Conservation (phyloP, 2,329 filamentous ascomycete genomes). For the Alternaria dauci region DNA sequence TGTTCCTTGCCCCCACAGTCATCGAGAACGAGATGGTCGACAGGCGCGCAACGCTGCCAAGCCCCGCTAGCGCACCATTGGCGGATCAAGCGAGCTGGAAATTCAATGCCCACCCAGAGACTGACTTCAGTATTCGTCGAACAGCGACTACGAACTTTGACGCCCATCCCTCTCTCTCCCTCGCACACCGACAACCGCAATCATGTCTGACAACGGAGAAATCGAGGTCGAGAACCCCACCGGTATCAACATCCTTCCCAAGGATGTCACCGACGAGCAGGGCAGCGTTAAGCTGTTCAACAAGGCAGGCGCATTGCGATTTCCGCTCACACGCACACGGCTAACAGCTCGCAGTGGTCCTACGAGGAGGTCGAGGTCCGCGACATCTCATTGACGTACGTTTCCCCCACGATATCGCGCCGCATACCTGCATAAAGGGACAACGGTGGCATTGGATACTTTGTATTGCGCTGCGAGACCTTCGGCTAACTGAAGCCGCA, state of each 20-base stretch:
- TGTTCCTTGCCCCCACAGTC: background rate
- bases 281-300: slow-evolving; percentile 96
- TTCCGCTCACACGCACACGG: slow-evolving; percentile 6
- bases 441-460: slow-evolving; percentile 27
- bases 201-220: slow-evolving; percentile 91
- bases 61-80: slow-evolving; percentile 22
- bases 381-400: slow-evolving; percentile 99
- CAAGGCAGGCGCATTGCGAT: slow-evolving; percentile 61
- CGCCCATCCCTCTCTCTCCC: slow-evolving; percentile 33
- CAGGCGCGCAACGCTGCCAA: slow-evolving; percentile 23
- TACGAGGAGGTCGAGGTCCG: slow-evolving; percentile 99
- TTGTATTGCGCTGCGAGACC: slow-evolving; percentile 28
- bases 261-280: slow-evolving; percentile 89
- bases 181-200: slow-evolving; percentile 42
- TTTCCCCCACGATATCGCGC: slow-evolving; percentile 25
- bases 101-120: slow-evolving; percentile 20
- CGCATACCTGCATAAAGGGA: slow-evolving; percentile 17
- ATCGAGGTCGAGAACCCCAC: slow-evolving; percentile 85
- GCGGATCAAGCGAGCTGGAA: slow-evolving; percentile 25
- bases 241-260: slow-evolving; percentile 84
- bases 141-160: slow-evolving; percentile 43
- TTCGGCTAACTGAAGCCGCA: slow-evolving; percentile 58
- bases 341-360: slow-evolving; percentile 66
- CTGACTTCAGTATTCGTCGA: slow-evolving; percentile 23
- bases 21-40: background rate